A percentile compares a stretch with the other conserved stretches of the same genome.
Conservation (phyloP, 2,329 filamentous ascomycete species). For the Proliferodiscus dingleyae region DNA sequence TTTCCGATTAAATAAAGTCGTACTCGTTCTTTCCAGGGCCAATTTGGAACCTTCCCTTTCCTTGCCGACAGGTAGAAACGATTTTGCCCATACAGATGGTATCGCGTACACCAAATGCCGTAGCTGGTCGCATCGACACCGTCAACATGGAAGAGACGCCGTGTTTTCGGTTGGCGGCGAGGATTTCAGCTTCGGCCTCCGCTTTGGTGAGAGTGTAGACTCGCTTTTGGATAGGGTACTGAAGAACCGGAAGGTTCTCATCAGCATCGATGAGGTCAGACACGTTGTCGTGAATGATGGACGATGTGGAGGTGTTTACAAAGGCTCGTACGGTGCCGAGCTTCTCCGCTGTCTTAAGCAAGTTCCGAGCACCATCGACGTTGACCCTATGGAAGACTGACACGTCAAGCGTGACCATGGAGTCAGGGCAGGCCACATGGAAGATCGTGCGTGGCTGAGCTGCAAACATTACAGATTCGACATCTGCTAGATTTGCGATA, state of each 20-base stretch:
- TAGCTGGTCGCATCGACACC: constrained; percentile 43
- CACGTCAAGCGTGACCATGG: not conserved
- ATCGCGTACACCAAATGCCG: constrained; percentile 44
- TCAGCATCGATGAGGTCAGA: not conserved
- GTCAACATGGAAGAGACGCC: constrained; percentile 38
- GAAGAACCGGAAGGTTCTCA: constrained; percentile 5
- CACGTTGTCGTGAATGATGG: constrained; percentile 1
- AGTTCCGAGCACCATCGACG: not conserved
- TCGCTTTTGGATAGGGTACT: constrained; percentile 9
- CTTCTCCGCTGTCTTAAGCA: not conserved
- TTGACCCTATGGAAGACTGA: not conserved
- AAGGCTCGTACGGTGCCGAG: not conserved
- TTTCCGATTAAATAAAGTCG: constrained; percentile 51
- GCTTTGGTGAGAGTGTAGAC: not conserved
- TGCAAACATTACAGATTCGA: not conserved
- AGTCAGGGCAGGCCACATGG: not conserved
- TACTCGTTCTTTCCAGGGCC: constrained; percentile 48
- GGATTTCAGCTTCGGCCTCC: not conserved
- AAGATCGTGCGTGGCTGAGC: not conserved
- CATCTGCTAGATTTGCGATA: not conserved
- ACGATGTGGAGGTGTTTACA: constrained; percentile 2
- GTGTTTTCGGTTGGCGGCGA: constrained; percentile 8
- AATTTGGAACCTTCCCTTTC: constrained; percentile 2
- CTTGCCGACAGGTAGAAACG: not conserved
- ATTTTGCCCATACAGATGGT: constrained; percentile 6